These are phyloP conservation scores for Populus hybrid DNA, from an alignment of 441 rosid genomes.

Conservation along the genomic window DNA sequence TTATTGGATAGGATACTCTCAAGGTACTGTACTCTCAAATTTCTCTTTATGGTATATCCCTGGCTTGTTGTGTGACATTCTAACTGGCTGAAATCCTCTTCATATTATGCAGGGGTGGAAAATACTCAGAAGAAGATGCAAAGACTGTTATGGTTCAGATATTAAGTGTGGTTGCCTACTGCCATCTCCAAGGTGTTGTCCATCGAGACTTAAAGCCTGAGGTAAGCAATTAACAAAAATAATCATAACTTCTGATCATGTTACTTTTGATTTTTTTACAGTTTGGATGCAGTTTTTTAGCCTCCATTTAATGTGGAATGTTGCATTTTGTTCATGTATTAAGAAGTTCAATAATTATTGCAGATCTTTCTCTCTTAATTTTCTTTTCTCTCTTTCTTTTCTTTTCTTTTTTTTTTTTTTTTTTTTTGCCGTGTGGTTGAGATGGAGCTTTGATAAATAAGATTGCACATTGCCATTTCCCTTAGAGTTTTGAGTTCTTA, in stretches of 20 bases:
- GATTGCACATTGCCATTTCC: background rate
- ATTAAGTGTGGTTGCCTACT: too few species aligned
- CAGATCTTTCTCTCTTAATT: background rate
- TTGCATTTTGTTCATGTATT: background rate
- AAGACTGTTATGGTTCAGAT: too few species aligned
- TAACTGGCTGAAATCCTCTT: too few species aligned
- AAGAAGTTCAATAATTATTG: background rate
- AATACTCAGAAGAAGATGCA: too few species aligned
- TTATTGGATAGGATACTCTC: too few species aligned
- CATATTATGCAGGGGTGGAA: too few species aligned
- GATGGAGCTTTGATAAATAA: background rate
- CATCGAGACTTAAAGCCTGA: slow-evolving; percentile 96
- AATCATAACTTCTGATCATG: background rate
- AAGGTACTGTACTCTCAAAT: too few species aligned
- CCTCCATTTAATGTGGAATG: slow-evolving; percentile 1
- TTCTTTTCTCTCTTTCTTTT: too few species aligned
- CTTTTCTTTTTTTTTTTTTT: too few species aligned
- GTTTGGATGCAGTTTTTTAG: background rate
- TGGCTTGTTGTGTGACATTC: too few species aligned
- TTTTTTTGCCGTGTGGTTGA: background rate
- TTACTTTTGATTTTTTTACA: background rate
- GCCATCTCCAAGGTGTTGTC: slow-evolving; percentile 93
- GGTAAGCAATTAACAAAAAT: slow-evolving; percentile 39
- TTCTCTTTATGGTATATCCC: too few species aligned
- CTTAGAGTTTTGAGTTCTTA: background rate